Percentiles rank a stretch among this genome's conserved stretches.
Evolutionary conservation across 2,329 filamentous ascomycete species (phyloP).

Genomic region (Capronia americana): DNA sequence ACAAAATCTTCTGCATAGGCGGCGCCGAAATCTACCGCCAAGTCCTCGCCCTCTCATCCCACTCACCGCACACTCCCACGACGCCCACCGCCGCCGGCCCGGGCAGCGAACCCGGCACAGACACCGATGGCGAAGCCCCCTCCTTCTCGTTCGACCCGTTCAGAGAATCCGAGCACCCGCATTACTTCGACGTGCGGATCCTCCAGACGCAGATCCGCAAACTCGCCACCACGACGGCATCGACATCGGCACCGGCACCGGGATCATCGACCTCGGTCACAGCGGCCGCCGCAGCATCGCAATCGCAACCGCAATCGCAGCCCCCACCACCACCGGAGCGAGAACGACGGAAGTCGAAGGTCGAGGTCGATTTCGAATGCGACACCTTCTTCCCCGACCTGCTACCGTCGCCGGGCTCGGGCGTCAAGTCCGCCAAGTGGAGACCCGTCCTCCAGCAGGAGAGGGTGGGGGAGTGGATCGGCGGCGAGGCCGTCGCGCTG

Average conservation of each 20-base stretch:
- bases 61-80: neutral
- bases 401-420: constrained; percentile 41
- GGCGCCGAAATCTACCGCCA: constrained; percentile 83
- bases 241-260: constrained; percentile 5
- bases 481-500: constrained; percentile 23
- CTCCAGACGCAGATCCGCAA: constrained; percentile 41
- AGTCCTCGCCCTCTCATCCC: constrained; percentile 58
- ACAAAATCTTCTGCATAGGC: constrained; percentile 83
- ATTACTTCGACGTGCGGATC: constrained; percentile 37
- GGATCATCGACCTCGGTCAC: neutral
- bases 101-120: constrained; percentile 19
- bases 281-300: neutral
- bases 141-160: neutral
- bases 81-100: constrained; percentile 9
- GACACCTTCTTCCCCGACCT: constrained; percentile 56
- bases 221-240: neutral
- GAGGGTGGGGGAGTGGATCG: constrained; percentile 24
- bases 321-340: neutral
- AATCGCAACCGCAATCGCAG: neutral
- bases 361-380: constrained; percentile 49
- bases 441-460: constrained; percentile 6
- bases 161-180: constrained; percentile 10
- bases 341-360: constrained; percentile 14
- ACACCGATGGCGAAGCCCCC: constrained; percentile 16
- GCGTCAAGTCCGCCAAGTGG: constrained; percentile 27